These are phyloP conservation scores for Isabelozyma gotoi DNA, from an alignment of 805 yeast genomes.

Conservation along the genomic window DNA sequence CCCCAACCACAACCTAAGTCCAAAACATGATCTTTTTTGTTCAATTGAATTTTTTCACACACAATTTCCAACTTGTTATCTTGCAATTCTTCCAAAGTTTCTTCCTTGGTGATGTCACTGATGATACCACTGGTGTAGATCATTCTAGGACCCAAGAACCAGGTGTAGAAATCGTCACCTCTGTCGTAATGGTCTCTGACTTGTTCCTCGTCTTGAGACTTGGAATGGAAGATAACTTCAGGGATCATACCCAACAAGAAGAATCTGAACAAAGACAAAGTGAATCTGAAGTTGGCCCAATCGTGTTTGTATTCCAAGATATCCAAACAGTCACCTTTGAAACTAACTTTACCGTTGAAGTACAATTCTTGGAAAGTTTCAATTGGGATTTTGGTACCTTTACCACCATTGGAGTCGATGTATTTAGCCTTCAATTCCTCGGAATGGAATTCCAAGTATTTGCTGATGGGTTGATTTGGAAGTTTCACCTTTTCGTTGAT, in stretches of 20 bases:
- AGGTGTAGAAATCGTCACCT: constrained; percentile 91
- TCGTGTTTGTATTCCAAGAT: constrained; percentile 85
- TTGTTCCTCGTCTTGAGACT: constrained; percentile 94
- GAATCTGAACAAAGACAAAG: constrained; percentile 71
- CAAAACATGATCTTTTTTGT: constrained; percentile 70
- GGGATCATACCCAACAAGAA: constrained; percentile 88
- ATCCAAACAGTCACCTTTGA: constrained; percentile 86
- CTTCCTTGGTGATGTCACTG: constrained; percentile 66
- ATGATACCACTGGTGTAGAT: constrained; percentile 87
- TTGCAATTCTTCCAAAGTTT: constrained; percentile 76
- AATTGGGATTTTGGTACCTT: constrained; percentile 77
- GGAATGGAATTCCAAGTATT: constrained; percentile 80
- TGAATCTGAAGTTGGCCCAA: constrained; percentile 84
- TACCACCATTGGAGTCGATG: constrained; percentile 51
- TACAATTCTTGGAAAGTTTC: constrained; percentile 89
- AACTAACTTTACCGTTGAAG: constrained; percentile 79
- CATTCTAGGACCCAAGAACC: constrained; percentile 95
- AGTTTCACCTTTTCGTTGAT: constrained; percentile 71
- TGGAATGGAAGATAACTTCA: constrained; percentile 87
- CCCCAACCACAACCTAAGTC: constrained; percentile 98
- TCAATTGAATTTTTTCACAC: constrained; percentile 78
- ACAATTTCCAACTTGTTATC: constrained; percentile 87
- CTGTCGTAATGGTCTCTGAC: constrained; percentile 95
- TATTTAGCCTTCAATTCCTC: constrained; percentile 66
- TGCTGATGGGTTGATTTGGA: constrained; percentile 76